These are phyloP conservation scores for Pezicula neosporulosa DNA, from an alignment of 2,329 filamentous ascomycete genomes.

Conservation along the genomic window DNA sequence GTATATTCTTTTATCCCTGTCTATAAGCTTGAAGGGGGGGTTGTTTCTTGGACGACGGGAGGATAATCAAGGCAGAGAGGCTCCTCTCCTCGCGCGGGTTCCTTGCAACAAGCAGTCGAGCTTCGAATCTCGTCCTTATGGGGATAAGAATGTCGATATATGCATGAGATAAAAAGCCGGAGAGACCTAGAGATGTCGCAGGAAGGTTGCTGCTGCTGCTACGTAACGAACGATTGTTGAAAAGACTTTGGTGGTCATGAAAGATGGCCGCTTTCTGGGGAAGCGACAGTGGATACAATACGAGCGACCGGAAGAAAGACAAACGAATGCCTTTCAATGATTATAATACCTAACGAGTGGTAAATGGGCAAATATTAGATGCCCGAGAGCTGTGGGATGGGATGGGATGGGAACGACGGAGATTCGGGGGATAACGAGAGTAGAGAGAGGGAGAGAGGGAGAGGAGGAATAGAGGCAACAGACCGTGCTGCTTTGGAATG, in stretches of 20 bases:
- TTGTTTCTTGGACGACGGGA: slow-evolving; percentile 27
- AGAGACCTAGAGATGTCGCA: too few species aligned
- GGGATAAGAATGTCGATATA: too few species aligned
- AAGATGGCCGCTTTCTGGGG: background rate
- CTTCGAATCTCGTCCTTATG: too few species aligned
- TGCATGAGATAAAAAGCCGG: too few species aligned
- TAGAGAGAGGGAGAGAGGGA: background rate
- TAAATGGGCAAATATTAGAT: background rate
- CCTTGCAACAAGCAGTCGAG: background rate
- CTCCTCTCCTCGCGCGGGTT: background rate
- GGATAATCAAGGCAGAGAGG: slow-evolving; percentile 15
- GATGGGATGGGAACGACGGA: background rate
- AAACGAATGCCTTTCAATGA: background rate
- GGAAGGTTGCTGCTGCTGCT: too few species aligned
- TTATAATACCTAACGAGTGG: background rate
- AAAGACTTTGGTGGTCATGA: background rate
- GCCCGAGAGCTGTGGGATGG: background rate
- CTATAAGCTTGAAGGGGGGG: slow-evolving; percentile 14
- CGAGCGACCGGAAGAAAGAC: background rate
- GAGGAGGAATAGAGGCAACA: background rate
- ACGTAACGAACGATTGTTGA: background rate
- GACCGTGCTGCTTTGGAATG: too few species aligned
- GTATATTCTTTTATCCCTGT: slow-evolving; percentile 18
- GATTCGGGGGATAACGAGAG: background rate
- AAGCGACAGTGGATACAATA: slow-evolving; percentile 1